Conservation (phyloP, 352 stramenopile genomes). For the Phytophthora hibernalis region DNA sequence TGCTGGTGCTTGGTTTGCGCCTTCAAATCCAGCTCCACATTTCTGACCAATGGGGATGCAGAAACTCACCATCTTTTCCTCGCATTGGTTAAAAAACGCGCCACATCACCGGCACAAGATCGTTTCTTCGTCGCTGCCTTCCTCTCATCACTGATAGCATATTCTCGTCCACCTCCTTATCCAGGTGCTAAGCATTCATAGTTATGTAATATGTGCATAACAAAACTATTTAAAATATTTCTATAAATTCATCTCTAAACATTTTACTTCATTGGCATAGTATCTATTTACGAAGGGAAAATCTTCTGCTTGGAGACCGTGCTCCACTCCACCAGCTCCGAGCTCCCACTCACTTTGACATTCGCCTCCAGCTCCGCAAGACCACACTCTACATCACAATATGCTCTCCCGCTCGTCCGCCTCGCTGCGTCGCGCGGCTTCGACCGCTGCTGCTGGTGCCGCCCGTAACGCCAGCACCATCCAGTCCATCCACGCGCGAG, state of each 20-base stretch:
- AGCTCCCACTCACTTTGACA: constrained; percentile 23
- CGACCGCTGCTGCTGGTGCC: constrained; percentile 2
- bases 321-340: constrained; percentile 19
- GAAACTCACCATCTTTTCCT: constrained; percentile 28
- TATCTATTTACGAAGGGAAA: neutral
- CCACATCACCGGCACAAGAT: constrained; percentile 29
- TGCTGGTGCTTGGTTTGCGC: constrained; percentile 24
- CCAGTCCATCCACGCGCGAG: constrained; percentile 78
- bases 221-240: neutral
- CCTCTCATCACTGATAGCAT: constrained; percentile 5
- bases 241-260: neutral
- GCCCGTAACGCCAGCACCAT: constrained; percentile 71
- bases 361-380: constrained; percentile 20
- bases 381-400: constrained; percentile 13
- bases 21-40: constrained; percentile 13
- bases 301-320: constrained; percentile 23
- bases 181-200: neutral
- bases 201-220: neutral
- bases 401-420: constrained; percentile 33
- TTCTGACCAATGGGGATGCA: neutral
- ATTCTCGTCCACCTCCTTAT: neutral
- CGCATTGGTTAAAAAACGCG: constrained; percentile 24
- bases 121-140: constrained; percentile 12
- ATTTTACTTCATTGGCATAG: neutral
- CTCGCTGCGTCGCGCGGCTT: constrained; percentile 24